These are phyloP conservation scores for Paraphoma chrysanthemicola DNA, from an alignment of 2,329 filamentous ascomycete species.

Conservation along the genomic window DNA sequence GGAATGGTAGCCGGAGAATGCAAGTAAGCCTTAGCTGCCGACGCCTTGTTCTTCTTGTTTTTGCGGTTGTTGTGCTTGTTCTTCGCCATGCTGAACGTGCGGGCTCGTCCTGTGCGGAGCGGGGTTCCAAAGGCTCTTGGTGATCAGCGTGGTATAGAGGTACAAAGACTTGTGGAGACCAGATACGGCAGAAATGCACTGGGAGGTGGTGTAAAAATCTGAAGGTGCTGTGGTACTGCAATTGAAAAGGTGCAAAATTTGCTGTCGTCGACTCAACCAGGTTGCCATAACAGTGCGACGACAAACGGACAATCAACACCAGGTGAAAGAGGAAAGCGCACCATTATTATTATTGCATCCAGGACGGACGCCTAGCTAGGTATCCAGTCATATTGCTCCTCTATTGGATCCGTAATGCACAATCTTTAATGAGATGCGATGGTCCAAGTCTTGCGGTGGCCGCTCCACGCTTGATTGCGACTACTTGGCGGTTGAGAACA, in stretches of 20 bases:
- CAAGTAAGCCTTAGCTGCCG: neutral
- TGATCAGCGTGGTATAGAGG: neutral
- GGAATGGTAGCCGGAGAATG: slow-evolving; percentile 1
- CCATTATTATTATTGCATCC: slow-evolving; percentile 16
- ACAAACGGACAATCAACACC: neutral
- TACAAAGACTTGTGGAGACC: neutral
- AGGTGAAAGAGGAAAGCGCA: neutral
- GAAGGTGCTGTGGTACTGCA: neutral
- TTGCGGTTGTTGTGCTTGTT: neutral
- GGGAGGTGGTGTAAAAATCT: neutral
- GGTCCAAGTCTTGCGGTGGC: too few relatives aligned
- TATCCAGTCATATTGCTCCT: neutral
- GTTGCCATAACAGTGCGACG: neutral
- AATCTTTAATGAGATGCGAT: too few relatives aligned
- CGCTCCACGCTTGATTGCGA: neutral
- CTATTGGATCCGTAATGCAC: too few relatives aligned
- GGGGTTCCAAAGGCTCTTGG: neutral
- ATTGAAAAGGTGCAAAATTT: neutral
- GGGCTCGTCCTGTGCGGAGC: neutral
- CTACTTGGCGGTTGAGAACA: slow-evolving; percentile 47
- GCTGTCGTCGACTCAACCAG: neutral
- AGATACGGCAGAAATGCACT: neutral
- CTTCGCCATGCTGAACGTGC: neutral
- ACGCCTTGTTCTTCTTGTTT: neutral
- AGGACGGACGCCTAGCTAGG: slow-evolving; percentile 5